Conservation (phyloP, 257 asterid species). For the Solanum sparsipilum region DNA sequence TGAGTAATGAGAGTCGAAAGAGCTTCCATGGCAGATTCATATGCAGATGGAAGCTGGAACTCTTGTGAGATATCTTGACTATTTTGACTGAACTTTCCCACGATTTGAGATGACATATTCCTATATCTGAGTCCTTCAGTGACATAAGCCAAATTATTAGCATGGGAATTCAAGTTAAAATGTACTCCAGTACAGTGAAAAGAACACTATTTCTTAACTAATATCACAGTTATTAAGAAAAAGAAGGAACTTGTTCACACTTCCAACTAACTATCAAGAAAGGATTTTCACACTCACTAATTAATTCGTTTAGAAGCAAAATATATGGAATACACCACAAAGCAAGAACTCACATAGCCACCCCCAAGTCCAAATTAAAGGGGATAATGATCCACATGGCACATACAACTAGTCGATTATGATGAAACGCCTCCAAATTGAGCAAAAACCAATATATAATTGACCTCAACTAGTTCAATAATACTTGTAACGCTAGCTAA, state of each 20-base stretch:
- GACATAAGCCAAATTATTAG: not conserved
- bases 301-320: not conserved
- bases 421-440: not conserved
- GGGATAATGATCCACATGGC: not conserved
- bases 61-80: slow-evolving; percentile 25
- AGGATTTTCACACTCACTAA: not conserved
- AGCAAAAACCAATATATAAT: not conserved
- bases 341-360: not conserved
- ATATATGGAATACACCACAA: not conserved
- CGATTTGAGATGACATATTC: slow-evolving; percentile 3
- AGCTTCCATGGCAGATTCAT: slow-evolving; percentile 81
- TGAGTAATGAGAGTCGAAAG: slow-evolving; percentile 71
- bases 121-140: not conserved
- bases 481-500: not conserved
- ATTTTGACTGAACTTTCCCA: slow-evolving; percentile 18
- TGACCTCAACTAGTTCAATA: not conserved
- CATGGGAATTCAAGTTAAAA: not conserved
- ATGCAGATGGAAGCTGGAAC: slow-evolving; percentile 28
- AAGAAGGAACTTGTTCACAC: not conserved
- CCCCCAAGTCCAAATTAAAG: not conserved
- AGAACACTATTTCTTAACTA: not conserved
- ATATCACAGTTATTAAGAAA: not conserved
- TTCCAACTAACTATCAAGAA: not conserved
- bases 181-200: not conserved
- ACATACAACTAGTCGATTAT: not conserved